These are phyloP conservation scores for Meyerozyma guilliermondii DNA, from an alignment of 1,139 yeast species.

Conservation along the genomic window DNA sequence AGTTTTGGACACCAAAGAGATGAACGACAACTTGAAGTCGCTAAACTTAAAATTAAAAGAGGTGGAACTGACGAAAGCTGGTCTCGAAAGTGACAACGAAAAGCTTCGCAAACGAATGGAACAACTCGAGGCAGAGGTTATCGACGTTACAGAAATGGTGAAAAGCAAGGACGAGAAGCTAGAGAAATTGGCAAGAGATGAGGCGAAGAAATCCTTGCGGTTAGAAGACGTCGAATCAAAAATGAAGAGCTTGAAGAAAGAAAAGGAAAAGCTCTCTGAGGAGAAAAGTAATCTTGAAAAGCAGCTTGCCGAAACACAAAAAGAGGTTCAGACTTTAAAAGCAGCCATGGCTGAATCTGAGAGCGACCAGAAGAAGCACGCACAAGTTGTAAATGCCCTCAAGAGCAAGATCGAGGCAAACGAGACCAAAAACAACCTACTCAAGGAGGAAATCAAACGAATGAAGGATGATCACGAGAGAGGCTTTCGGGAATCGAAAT, in stretches of 20 bases:
- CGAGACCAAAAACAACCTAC: not conserved
- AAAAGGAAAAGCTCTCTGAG: conserved; percentile 16
- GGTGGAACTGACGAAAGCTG: conserved; percentile 19
- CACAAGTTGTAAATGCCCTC: not conserved
- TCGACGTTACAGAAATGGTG: conserved; percentile 20
- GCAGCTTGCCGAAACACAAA: conserved; percentile 6
- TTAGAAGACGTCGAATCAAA: conserved; percentile 11
- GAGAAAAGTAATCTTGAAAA: conserved; percentile 9
- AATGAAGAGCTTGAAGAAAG: conserved; percentile 10
- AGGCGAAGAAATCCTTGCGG: conserved; percentile 11
- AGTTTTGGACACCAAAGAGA: conserved; percentile 49
- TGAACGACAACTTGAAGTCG: conserved; percentile 45
- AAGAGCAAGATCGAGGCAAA: not conserved
- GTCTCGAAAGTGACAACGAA: conserved; percentile 16
- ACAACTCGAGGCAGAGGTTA: conserved; percentile 41
- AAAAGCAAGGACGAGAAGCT: conserved; percentile 24
- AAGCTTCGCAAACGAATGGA: conserved; percentile 38
- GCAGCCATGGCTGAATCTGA: not conserved
- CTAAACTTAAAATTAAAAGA: conserved; percentile 35
- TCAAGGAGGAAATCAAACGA: conserved; percentile 4
- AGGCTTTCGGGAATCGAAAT: conserved; percentile 1
- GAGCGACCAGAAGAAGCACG: not conserved
- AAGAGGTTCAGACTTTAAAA: not conserved
- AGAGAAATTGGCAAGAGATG: conserved; percentile 21
- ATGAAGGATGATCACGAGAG: conserved; percentile 5